phyloP scores from a whole-genome alignment of 306 rosid species.

The Pterocarpus macrocarpus region DNA sequence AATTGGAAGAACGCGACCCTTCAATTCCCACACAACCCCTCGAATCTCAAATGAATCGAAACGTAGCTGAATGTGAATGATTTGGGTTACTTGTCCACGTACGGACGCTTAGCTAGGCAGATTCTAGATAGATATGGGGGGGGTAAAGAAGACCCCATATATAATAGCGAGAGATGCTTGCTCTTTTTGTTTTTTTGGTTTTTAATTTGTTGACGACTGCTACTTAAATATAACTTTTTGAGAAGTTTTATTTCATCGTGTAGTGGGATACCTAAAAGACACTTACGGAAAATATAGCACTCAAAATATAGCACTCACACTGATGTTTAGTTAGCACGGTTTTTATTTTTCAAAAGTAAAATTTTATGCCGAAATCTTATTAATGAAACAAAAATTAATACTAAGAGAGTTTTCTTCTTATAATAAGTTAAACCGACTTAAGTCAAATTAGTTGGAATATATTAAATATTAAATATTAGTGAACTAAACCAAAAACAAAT shows the following conservation, averaged over 20 bases:
- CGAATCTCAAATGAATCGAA: neutral
- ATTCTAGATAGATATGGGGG: neutral
- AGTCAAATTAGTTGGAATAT: too few species aligned
- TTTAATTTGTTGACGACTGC: neutral
- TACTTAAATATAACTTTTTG: neutral
- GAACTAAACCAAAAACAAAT: too few species aligned
- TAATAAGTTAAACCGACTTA: too few species aligned
- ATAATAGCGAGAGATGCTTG: neutral
- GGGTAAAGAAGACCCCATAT: neutral
- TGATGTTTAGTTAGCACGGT: too few species aligned
- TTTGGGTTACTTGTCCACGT: slow-evolving; percentile 28
- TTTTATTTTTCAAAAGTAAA: too few species aligned
- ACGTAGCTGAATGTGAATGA: neutral
- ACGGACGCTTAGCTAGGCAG: slow-evolving; percentile 1
- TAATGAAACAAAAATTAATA: too few species aligned
- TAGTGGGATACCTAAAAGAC: too few species aligned
- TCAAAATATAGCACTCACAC: too few species aligned
- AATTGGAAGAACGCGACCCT: slow-evolving; percentile 25
- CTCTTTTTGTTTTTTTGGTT: neutral
- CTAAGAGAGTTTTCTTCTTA: too few species aligned
- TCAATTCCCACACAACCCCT: neutral
- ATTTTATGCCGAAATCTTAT: too few species aligned
- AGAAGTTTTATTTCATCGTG: neutral
- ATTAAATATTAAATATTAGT: too few species aligned
- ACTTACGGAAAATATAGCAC: too few species aligned